phyloP scores from a whole-genome alignment of 1,139 yeast genomes.

The Sugiyamaella paludigena region DNA sequence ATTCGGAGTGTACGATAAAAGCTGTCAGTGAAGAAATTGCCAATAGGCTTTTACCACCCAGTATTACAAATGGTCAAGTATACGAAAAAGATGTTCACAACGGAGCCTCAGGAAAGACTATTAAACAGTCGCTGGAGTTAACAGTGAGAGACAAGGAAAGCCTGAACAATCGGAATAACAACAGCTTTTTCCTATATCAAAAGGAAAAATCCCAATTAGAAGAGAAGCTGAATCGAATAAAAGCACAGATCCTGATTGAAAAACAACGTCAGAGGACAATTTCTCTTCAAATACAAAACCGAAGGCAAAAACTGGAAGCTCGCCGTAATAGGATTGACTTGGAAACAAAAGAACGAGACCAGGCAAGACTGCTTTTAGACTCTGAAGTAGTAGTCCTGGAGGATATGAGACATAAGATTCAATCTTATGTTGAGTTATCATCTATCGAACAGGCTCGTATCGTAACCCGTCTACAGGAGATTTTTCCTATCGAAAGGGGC shows the following conservation, averaged over 20 bases:
- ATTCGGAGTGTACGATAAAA: constrained; percentile 35
- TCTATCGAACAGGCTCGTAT: constrained; percentile 30
- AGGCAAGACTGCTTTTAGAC: constrained; percentile 15
- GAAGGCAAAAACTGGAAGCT: constrained; percentile 15
- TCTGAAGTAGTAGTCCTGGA: constrained; percentile 6
- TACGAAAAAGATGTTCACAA: no score
- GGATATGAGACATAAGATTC: constrained; percentile 4
- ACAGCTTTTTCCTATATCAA: not conserved
- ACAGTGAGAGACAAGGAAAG: no score
- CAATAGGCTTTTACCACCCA: not conserved
- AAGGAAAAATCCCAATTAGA: constrained; percentile 8
- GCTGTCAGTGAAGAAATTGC: constrained; percentile 17
- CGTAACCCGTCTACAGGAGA: constrained; percentile 27
- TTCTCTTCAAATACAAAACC: constrained; percentile 13
- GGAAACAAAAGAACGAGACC: constrained; percentile 16
- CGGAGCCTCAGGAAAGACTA: no score
- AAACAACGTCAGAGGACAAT: not conserved
- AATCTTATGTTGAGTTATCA: constrained; percentile 14
- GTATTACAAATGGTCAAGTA: no score
- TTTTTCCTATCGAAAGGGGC: constrained; percentile 41
- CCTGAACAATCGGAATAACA: not conserved
- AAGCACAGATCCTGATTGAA: constrained; percentile 7
- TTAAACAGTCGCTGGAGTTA: no score
- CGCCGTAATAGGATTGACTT: constrained; percentile 12
- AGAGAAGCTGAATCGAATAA: constrained; percentile 1